These are phyloP conservation scores for Glycine soja DNA, from an alignment of 306 rosid genomes.

Conservation along the genomic window DNA sequence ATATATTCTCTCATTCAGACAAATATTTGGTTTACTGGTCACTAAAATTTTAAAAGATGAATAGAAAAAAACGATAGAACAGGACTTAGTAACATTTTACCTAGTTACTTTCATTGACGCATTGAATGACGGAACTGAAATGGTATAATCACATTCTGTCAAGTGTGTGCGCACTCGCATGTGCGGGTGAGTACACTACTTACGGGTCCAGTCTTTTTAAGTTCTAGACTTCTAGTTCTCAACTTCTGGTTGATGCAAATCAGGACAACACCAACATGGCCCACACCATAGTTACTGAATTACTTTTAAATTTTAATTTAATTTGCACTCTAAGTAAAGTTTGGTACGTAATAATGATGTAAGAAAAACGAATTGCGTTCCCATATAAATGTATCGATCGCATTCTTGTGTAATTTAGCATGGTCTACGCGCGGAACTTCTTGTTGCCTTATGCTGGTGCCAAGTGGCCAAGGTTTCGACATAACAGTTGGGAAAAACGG, in stretches of 20 bases:
- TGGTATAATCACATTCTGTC: conserved; percentile 2
- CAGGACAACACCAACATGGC: conserved; percentile 38
- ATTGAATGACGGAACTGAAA: not conserved
- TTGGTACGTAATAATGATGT: conserved; percentile 13
- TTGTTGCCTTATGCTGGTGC: conserved; percentile 34
- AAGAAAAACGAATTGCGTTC: not conserved
- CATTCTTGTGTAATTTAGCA: not conserved
- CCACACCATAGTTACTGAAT: conserved; percentile 28
- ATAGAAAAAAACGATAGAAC: not conserved
- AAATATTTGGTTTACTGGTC: not conserved
- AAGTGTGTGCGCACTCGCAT: not conserved
- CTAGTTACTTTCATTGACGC: not conserved
- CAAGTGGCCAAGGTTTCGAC: conserved; percentile 51
- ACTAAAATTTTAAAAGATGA: not conserved
- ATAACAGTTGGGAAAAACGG: conserved; percentile 36
- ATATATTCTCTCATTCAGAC: not conserved
- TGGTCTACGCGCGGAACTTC: conserved; percentile 52
- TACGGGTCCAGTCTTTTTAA: not conserved
- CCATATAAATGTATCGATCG: not conserved
- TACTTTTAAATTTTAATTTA: not conserved
- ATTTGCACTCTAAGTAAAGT: not conserved
- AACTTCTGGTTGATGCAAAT: not conserved
- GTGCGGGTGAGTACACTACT: conserved; percentile 6
- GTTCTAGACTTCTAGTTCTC: not conserved
- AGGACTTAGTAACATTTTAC: too few species aligned